Percentiles rank a stretch among this genome's conserved stretches.
These are phyloP conservation scores for Trichoderma atroviride DNA, from an alignment of 2,329 filamentous ascomycete species.

Conservation along the genomic window DNA sequence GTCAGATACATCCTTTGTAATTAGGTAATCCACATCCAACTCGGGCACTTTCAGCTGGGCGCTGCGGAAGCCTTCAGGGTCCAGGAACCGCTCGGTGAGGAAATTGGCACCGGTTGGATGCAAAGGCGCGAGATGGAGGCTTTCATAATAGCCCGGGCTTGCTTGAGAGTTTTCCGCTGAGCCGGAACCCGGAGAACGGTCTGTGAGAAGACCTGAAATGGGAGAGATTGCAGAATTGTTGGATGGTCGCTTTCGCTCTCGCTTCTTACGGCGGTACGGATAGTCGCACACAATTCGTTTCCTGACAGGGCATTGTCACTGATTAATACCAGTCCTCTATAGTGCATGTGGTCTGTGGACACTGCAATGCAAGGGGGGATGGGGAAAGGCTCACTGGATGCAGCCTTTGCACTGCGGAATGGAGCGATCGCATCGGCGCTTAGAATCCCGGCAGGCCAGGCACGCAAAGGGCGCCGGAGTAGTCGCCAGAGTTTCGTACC, in stretches of 20 bases:
- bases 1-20: conserved; percentile 12
- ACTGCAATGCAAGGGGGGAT: background rate
- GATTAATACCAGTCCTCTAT: background rate
- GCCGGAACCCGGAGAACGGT: background rate
- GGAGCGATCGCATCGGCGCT: conserved; percentile 25
- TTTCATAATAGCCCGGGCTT: background rate
- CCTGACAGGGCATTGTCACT: background rate
- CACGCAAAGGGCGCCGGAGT: conserved; percentile 19
- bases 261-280: conserved; percentile 25
- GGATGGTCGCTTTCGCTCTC: conserved; percentile 9
- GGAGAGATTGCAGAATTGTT: background rate
- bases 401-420: conserved; percentile 27
- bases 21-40: conserved; percentile 1
- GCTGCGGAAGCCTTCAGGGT: conserved; percentile 19
- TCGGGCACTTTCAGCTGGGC: conserved; percentile 23
- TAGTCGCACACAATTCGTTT: conserved; percentile 27
- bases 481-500: conserved; percentile 15
- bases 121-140: background rate
- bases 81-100: conserved; percentile 25
- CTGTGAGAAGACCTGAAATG: background rate
- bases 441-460: conserved; percentile 22
- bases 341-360: background rate
- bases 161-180: background rate
- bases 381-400: conserved; percentile 9
- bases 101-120: conserved; percentile 10